A percentile compares a stretch with the other conserved stretches of the same genome.
Conservation (phyloP, 306 rosid species). For the Cotoneaster glaucophyllus region DNA sequence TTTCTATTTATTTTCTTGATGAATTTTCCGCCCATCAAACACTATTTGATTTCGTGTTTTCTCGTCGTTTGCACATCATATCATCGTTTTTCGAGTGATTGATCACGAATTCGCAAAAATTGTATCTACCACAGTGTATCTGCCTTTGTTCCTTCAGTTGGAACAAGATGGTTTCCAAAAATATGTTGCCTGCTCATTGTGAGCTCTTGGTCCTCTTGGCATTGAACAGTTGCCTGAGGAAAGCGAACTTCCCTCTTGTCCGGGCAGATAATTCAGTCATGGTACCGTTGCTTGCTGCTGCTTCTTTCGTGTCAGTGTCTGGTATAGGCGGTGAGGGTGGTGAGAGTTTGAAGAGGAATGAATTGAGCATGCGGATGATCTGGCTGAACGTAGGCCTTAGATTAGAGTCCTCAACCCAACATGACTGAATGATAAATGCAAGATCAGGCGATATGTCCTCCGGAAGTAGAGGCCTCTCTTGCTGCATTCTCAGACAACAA, state of each 20-base stretch:
- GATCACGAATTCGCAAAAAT: conserved; percentile 7
- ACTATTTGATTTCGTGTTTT: neutral
- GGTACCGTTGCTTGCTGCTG: conserved; percentile 45
- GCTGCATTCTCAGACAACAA: conserved; percentile 61
- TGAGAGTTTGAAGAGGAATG: conserved; percentile 55
- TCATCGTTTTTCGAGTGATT: neutral
- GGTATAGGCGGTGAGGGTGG: conserved; percentile 45
- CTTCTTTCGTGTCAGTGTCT: conserved; percentile 38
- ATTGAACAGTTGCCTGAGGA: conserved; percentile 70
- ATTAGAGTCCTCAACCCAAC: conserved; percentile 94
- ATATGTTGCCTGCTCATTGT: conserved; percentile 38
- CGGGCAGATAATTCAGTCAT: conserved; percentile 60
- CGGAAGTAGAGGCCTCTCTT: conserved; percentile 76
- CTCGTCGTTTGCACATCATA: neutral
- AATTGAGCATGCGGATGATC: conserved; percentile 79
- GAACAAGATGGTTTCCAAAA: conserved; percentile 33
- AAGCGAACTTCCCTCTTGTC: conserved; percentile 68
- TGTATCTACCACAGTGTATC: neutral
- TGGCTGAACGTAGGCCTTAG: conserved; percentile 82
- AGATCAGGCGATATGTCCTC: conserved; percentile 72
- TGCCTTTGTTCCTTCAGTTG: neutral
- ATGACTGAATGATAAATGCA: conserved; percentile 74
- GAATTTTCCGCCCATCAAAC: neutral
- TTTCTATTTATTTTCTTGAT: conserved; percentile 8
- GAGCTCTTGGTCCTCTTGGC: conserved; percentile 72